phyloP scores from a whole-genome alignment of 768 basidiomycete genomes.

The Aureoboletus auriporus region DNA sequence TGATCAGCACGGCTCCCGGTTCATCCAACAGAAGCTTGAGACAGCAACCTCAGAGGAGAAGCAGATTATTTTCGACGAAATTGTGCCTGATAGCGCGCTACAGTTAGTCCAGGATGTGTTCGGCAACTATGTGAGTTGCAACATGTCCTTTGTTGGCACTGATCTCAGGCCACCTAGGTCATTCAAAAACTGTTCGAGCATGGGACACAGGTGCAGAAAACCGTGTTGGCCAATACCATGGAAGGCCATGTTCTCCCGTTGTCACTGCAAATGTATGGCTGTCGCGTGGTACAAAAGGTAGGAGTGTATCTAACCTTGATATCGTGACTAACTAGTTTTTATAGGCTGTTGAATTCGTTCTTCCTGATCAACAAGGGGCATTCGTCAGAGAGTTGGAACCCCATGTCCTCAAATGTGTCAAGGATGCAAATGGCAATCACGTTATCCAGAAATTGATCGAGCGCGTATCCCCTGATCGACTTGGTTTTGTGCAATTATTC shows the following conservation, averaged over 20 bases:
- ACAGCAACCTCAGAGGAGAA: constrained; percentile 74
- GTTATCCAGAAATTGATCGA: constrained; percentile 91
- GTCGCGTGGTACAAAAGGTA: constrained; percentile 93
- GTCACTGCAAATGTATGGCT: constrained; percentile 92
- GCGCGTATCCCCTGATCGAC: constrained; percentile 68
- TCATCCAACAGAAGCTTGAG: constrained; percentile 88
- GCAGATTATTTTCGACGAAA: constrained; percentile 80
- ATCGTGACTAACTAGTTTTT: constrained; percentile 5
- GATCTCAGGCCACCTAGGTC: constrained; percentile 48
- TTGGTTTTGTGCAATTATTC: constrained; percentile 74
- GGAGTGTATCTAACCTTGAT: neutral
- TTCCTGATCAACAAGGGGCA: constrained; percentile 69
- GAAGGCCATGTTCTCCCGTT: constrained; percentile 73
- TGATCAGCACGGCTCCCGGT: constrained; percentile 97
- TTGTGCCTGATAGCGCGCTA: constrained; percentile 70
- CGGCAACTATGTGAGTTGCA: constrained; percentile 81
- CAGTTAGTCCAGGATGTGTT: constrained; percentile 89
- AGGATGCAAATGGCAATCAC: constrained; percentile 92
- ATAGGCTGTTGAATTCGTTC: constrained; percentile 80
- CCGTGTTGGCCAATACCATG: constrained; percentile 64
- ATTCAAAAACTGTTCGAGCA: constrained; percentile 92
- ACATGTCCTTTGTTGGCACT: neutral
- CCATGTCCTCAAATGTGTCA: constrained; percentile 80
- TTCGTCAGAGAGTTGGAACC: constrained; percentile 79
- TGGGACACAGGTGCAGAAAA: constrained; percentile 73